Evolutionary conservation across 768 basidiomycete species (phyloP), one percentile per base, ranked within the genome.

Genomic region (Hemileccinum rubropunctum): DNA sequence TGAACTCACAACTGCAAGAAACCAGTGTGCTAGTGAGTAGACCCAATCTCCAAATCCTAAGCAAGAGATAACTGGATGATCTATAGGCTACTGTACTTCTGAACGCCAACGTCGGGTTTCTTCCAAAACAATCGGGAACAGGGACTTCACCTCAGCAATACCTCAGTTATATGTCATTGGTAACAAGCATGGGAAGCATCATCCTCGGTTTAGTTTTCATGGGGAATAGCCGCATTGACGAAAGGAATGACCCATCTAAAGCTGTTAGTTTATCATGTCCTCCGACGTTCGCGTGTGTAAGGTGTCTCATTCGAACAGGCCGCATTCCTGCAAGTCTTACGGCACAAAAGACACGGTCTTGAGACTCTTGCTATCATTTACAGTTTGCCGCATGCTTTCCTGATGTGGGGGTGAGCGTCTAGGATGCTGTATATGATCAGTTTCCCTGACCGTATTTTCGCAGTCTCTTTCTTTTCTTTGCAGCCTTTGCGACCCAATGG

Each of bases 71-170:
- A 48, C 21, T 12, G 2, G 34, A n/a, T 5, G 2, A 20, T 3
- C 9, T 45, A 1, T 39, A 84, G 82, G 76, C 75, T 1, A 81
- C 79, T 1, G 80, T 84, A 2, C 65, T 85, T 17, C 59, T 85
- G 18, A 78, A 76, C 32, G 80, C 78, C 11, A 83, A 84, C 41
- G 78, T 86, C 0, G 77, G 73, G 0, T 82, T 84, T 54, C 66
- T 86, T 17, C 76, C 81, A 2, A 82, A 84, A 28, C 67, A 72
- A 23, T 68, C 71, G 21, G 71, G 75, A 13, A 52, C 33, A 18
- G 58, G 56, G 9, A 52, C 42, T 17, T 62, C 58, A 5, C 47
- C 61, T 0, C 66, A 66, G 0, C 73, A 78, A 38, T 69, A 74
- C 18, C 61, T 74, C 13, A 71, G 69, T 42, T 80, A 78, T 50